Evolutionary conservation across 2,329 filamentous ascomycete species (phyloP).

Genomic region (Pseudocercospora fijiensis): DNA sequence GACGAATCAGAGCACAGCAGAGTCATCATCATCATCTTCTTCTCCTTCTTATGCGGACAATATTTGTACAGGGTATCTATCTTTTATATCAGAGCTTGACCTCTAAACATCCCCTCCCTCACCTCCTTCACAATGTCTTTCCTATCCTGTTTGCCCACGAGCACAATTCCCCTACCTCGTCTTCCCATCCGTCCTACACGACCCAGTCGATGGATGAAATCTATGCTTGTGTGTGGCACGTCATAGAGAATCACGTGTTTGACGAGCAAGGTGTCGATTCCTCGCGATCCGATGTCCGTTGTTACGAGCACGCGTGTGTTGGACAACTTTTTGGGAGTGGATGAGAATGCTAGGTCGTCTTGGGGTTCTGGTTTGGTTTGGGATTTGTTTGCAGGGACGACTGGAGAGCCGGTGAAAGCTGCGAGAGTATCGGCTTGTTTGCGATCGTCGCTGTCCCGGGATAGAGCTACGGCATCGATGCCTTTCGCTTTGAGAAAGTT

Average conservation of each 20-base stretch:
- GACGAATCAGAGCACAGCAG: not conserved
- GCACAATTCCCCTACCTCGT: constrained; percentile 81
- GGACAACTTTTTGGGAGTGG: constrained; percentile 54
- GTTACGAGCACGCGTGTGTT: constrained; percentile 92
- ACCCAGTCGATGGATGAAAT: constrained; percentile 95
- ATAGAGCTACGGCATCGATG: constrained; percentile 81
- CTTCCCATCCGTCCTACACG: constrained; percentile 90
- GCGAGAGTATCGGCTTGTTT: constrained; percentile 74
- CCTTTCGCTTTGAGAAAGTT: constrained; percentile 78
- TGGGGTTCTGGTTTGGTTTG: not conserved
- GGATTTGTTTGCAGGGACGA: constrained; percentile 6
- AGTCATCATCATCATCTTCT: too few relatives aligned
- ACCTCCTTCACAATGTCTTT: constrained; percentile 91
- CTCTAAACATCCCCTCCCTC: constrained; percentile 65
- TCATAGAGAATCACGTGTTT: constrained; percentile 92
- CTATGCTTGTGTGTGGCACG: constrained; percentile 95
- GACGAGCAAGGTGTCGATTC: constrained; percentile 90
- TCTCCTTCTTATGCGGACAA: too few relatives aligned
- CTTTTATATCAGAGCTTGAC: constrained; percentile 49
- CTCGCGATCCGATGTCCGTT: constrained; percentile 86
- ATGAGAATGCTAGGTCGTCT: not conserved
- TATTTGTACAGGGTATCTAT: not conserved
- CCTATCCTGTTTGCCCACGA: constrained; percentile 85
- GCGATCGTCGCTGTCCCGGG: constrained; percentile 76
- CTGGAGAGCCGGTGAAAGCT: constrained; percentile 62